phyloP scores from a whole-genome alignment of 306 rosid genomes.

The Astragalus membranaceus region DNA sequence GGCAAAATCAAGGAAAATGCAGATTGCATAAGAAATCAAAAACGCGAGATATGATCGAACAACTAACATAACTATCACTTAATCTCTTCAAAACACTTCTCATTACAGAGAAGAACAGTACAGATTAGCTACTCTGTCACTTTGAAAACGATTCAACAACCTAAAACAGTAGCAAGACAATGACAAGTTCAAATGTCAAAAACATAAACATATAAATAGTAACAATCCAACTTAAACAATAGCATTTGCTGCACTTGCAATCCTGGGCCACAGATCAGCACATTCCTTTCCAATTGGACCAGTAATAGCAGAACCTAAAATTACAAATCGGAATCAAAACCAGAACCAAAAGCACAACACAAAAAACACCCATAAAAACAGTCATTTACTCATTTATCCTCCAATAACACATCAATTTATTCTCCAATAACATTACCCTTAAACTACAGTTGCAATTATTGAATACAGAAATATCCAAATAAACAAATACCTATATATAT shows the following conservation, averaged over 20 bases:
- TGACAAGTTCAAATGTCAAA: not conserved
- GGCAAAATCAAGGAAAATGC: too few species aligned
- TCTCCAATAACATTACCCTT: too few species aligned
- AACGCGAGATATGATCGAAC: not conserved
- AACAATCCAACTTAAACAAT: conserved; percentile 36
- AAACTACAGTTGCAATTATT: not conserved
- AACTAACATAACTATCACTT: not conserved
- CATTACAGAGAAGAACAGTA: not conserved
- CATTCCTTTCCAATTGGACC: conserved; percentile 93
- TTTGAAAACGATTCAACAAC: not conserved
- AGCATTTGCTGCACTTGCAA: conserved; percentile 92
- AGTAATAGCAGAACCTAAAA: conserved; percentile 77
- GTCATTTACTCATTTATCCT: not conserved
- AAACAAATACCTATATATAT: not conserved
- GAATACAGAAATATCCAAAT: not conserved
- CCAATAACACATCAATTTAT: not conserved
- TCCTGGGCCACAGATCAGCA: conserved; percentile 92
- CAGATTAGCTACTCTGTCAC: conserved; percentile 2
- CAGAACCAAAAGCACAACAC: not conserved
- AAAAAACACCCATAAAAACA: not conserved
- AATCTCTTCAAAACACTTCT: conserved; percentile 6
- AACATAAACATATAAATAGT: not conserved
- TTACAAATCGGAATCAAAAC: not conserved
- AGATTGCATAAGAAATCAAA: not conserved
- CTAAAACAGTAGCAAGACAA: not conserved